Evolutionary conservation across 2,329 filamentous ascomycete species (phyloP).

Genomic region (Fusarium burgessii): DNA sequence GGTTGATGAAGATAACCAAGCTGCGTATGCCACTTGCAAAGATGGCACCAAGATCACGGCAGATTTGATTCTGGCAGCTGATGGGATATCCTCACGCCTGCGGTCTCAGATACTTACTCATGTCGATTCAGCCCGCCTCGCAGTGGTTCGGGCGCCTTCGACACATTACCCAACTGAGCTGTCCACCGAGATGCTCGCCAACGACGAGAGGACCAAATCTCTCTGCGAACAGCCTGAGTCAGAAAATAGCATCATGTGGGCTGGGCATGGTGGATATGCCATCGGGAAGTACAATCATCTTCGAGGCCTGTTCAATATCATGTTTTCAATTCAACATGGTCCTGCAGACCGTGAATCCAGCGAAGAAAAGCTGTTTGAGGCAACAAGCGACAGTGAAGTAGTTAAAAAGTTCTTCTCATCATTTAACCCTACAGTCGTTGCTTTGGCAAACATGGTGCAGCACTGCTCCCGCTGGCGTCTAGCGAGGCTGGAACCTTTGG

Average conservation of each 20-base stretch:
- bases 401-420: neutral
- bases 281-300: slow-evolving; percentile 19
- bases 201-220: neutral
- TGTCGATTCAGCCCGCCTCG: neutral
- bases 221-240: neutral
- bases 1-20: neutral
- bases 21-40: neutral
- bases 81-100: slow-evolving; percentile 16
- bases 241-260: slow-evolving; percentile 16
- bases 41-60: neutral
- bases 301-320: slow-evolving; percentile 6
- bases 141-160: slow-evolving; percentile 7
- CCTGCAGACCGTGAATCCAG: slow-evolving; percentile 1
- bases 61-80: neutral
- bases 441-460: slow-evolving; percentile 6
- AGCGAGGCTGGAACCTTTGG: neutral
- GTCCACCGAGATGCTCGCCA: neutral
- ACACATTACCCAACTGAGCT: slow-evolving; percentile 17
- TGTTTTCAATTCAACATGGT: slow-evolving; percentile 20
- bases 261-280: slow-evolving; percentile 7
- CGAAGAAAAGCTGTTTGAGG: slow-evolving; percentile 1
- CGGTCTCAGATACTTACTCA: neutral
- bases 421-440: neutral
- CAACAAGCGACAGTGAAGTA: neutral
- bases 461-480: slow-evolving; percentile 7